A percentile compares a stretch with the other conserved stretches of the same genome.
Evolutionary conservation across 768 basidiomycete genomes (phyloP).

Genomic region (Boletus fagicola): DNA sequence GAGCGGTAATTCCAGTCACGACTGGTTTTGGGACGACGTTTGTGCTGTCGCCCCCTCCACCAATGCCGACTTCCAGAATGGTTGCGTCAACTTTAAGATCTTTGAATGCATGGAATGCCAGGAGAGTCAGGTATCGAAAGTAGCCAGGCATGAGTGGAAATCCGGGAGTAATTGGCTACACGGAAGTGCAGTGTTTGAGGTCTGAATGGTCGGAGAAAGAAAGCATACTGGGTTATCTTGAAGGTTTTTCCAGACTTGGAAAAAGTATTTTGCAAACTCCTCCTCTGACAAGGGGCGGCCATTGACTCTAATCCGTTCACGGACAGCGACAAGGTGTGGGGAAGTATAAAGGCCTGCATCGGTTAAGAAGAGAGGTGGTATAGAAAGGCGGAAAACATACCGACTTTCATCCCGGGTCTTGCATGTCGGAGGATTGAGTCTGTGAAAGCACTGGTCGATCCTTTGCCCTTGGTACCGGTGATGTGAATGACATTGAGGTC

Average conservation of each 20-base stretch:
- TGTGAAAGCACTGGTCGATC: slow-evolving; percentile 92
- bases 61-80: slow-evolving; percentile 94
- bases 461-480: slow-evolving; percentile 98
- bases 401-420: slow-evolving; percentile 78
- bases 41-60: slow-evolving; percentile 91
- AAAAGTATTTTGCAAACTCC: slow-evolving; percentile 88
- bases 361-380: background rate
- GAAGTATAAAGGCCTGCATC: slow-evolving; percentile 87
- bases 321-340: slow-evolving; percentile 92
- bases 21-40: slow-evolving; percentile 90
- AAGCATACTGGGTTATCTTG: slow-evolving; percentile 58
- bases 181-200: slow-evolving; percentile 1
- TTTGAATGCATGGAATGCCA: slow-evolving; percentile 90
- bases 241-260: slow-evolving; percentile 91
- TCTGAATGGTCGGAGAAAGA: background rate
- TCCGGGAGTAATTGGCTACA: slow-evolving; percentile 48
- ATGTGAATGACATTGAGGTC: slow-evolving; percentile 91
- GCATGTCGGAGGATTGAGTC: slow-evolving; percentile 79
- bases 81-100: slow-evolving; percentile 82
- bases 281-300: slow-evolving; percentile 87
- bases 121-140: slow-evolving; percentile 88
- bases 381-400: slow-evolving; percentile 40
- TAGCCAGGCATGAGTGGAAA: slow-evolving; percentile 82
- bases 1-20: slow-evolving; percentile 84
- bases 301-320: slow-evolving; percentile 93